Base-by-base conservation (phyloP, 2,329 filamentous ascomycete species). In the Verticillium klebahnii region DNA sequence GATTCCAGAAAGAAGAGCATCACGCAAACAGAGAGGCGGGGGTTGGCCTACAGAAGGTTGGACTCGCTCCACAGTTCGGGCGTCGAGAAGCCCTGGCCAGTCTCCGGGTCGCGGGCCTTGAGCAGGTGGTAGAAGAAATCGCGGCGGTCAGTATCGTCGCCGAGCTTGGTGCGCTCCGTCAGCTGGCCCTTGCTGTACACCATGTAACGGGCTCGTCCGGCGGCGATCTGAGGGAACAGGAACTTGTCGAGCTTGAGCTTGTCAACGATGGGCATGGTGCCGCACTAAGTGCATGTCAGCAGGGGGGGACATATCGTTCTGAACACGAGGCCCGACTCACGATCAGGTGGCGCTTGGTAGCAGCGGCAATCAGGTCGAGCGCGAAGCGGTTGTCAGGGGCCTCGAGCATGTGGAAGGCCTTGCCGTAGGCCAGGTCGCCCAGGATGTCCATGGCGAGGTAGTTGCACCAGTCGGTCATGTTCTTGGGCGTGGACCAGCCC, bases 51-150 rank as follows among this genome's bases (percentile, higher is more conserved):
- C 77, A 91, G 80, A 19, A 90, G 75, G 70, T 90, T 90, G 9
- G 87, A 88, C 71, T 91, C 88, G 58, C 82, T 86, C 87, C 88
- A 89, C 29, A 91, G 82, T 69, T 91, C 89, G 0, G 84, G 82
- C 2, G 81, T 87, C 50, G 80, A 82, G 69, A 91, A 88, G 1
- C 86, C 86, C 62, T 84, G 80, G 59, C 88, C 88, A 0, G 88
- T 90, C 70, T 91, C 88, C 14, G 88, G 88, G 66, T 92, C 89
- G 45, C 84, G 84, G 8, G 89, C 89, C 69, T 87, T 88, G 63
- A 92, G 82, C 12, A 92, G 81, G 72, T 91, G 87, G 74, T 90
- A 88, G 77, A 92, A 91, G 77, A 92, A 91, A 71, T 92, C 89
- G 61, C 88, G 86, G 37, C 89, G 87, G 68, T 86, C 87, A 57